Conservation (phyloP, 2,329 filamentous ascomycete species). For the Xylaria sp. region DNA sequence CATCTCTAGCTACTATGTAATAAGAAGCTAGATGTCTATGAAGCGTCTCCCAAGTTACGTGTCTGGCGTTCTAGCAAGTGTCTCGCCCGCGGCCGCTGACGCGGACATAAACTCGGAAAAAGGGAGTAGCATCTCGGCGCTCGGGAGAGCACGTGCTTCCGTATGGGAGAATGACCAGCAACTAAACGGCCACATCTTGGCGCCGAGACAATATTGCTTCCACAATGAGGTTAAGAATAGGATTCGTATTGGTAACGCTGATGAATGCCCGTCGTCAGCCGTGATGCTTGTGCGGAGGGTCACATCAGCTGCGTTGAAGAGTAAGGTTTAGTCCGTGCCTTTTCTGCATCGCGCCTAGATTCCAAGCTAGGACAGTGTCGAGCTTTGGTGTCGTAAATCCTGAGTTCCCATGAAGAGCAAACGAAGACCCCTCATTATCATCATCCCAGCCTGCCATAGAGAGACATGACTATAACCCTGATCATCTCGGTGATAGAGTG, state of each 20-base stretch:
- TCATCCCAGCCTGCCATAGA: background rate
- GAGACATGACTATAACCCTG: background rate
- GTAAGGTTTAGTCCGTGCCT: constrained; percentile 14
- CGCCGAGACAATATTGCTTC: constrained; percentile 28
- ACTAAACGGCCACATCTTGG: constrained; percentile 26
- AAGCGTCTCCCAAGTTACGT: constrained; percentile 25
- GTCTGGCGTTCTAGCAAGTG: background rate
- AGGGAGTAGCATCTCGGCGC: constrained; percentile 6
- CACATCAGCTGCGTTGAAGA: constrained; percentile 16
- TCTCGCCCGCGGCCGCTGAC: constrained; percentile 20
- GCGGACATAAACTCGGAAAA: constrained; percentile 29
- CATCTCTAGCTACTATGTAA: constrained; percentile 11
- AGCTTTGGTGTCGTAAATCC: constrained; percentile 29
- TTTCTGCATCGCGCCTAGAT: constrained; percentile 17
- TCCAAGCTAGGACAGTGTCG: constrained; percentile 21
- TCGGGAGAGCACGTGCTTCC: constrained; percentile 11
- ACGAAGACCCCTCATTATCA: constrained; percentile 14
- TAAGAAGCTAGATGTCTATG: constrained; percentile 1
- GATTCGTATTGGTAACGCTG: constrained; percentile 32
- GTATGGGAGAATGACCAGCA: constrained; percentile 9
- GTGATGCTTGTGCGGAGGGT: constrained; percentile 21
- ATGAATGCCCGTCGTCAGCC: constrained; percentile 27
- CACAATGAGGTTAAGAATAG: constrained; percentile 22
- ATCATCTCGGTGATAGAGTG: background rate
- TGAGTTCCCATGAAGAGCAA: constrained; percentile 10